A percentile compares a stretch with the other conserved stretches of the same genome.
Conservation (phyloP, 306 rosid species). For the Cyclanthera cordifolia region DNA sequence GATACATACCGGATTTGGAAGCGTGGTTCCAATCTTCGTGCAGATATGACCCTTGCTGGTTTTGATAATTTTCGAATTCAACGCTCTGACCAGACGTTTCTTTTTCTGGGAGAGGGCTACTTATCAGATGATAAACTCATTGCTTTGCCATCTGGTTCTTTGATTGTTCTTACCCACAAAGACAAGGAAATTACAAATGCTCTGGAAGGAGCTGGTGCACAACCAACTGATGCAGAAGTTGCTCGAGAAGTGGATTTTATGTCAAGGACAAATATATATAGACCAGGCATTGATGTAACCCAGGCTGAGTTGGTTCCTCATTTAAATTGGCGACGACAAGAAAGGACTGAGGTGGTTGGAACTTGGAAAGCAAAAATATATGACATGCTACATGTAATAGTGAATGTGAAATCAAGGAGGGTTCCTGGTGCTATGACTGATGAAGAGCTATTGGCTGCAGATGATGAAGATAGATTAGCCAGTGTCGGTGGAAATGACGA, state of each 20-base stretch:
- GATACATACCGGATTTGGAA: conserved; percentile 98
- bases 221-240: conserved; percentile 87
- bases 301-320: conserved; percentile 92
- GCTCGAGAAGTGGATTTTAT: conserved; percentile 82
- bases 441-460: conserved; percentile 84
- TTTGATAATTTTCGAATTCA: conserved; percentile 93
- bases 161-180: conserved; percentile 83
- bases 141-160: conserved; percentile 62
- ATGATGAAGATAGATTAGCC: conserved; percentile 56
- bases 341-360: conserved; percentile 86
- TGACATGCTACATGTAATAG: conserved; percentile 94
- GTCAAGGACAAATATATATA: conserved; percentile 89
- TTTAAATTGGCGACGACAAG: conserved; percentile 95
- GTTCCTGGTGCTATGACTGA: conserved; percentile 99
- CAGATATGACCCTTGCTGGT: conserved; percentile 98
- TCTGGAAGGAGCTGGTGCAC: conserved; percentile 95
- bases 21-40: conserved; percentile 92
- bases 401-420: conserved; percentile 88
- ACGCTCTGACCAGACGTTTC: conserved; percentile 76
- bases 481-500: conserved; percentile 33
- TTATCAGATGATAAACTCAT: conserved; percentile 59
- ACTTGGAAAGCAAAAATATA: conserved; percentile 88
- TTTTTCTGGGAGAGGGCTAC: conserved; percentile 93
- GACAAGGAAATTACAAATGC: conserved; percentile 91
- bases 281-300: conserved; percentile 94